phyloP scores from a whole-genome alignment of 345 rosid genomes.

The Syzygium aromaticum region DNA sequence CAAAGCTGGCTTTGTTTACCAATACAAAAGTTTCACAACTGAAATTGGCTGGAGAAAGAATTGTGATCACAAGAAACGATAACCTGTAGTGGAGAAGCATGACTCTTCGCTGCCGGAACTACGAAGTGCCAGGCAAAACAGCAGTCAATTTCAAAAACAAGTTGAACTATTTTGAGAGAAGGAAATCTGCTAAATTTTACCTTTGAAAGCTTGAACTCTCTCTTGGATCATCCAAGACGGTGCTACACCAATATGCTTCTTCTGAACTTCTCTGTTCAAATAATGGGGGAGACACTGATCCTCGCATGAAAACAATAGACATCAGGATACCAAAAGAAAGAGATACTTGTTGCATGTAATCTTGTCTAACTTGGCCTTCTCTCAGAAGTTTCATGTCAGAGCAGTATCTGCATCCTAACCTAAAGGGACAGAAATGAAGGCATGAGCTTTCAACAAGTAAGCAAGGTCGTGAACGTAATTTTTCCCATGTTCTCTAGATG shows the following conservation, averaged over 20 bases:
- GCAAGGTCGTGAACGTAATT: not conserved
- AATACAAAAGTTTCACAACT: not conserved
- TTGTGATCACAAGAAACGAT: slow-evolving; percentile 1
- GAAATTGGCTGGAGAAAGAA: not conserved
- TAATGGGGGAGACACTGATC: not conserved
- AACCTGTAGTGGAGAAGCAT: slow-evolving; percentile 84
- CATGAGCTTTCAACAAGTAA: not conserved
- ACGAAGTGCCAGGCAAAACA: slow-evolving; percentile 4
- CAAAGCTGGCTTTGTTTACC: not conserved
- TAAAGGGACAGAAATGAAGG: not conserved
- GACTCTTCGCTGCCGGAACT: slow-evolving; percentile 72
- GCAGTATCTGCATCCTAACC: not conserved
- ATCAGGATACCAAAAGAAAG: slow-evolving; percentile 7
- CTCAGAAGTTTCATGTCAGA: not conserved
- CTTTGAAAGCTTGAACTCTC: slow-evolving; percentile 45
- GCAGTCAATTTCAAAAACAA: not conserved
- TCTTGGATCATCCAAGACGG: slow-evolving; percentile 29
- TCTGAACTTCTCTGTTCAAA: slow-evolving; percentile 15
- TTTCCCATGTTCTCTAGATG: not conserved
- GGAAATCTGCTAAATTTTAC: slow-evolving; percentile 22
- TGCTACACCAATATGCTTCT: slow-evolving; percentile 28
- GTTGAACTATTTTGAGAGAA: slow-evolving; percentile 9
- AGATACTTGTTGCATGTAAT: not conserved
- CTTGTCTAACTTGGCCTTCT: not conserved
- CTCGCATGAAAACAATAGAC: slow-evolving; percentile 12